Percentiles rank a stretch among this genome's conserved stretches.
Evolutionary conservation across 208 protist species (phyloP).

Genomic region (Trichomonas gallinae): DNA sequence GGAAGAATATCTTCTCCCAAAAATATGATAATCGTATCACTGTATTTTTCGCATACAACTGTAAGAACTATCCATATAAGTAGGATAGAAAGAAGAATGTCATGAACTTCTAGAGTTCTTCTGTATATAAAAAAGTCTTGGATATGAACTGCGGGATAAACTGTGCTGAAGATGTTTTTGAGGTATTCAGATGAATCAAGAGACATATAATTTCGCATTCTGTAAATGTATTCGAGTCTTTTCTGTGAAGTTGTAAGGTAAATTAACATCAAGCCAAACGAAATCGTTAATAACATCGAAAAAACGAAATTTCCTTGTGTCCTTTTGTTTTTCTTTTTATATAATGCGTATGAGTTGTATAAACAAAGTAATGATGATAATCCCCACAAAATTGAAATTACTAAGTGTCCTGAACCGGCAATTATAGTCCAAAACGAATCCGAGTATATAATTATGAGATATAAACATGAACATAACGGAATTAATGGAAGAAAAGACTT

Average conservation of each 20-base stretch:
- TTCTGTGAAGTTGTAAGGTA: not conserved
- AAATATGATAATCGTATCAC: not conserved
- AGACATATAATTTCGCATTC: not conserved
- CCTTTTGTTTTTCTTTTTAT: not conserved
- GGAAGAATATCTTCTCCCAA: not conserved
- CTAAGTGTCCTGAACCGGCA: not conserved
- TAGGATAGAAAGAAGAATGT: not conserved
- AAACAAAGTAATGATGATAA: not conserved
- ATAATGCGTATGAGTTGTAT: not conserved
- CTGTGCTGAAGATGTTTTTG: not conserved
- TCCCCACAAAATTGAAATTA: not conserved
- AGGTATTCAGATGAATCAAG: not conserved
- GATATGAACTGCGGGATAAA: not conserved
- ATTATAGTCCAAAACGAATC: not conserved
- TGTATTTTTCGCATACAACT: not conserved
- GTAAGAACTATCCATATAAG: not conserved
- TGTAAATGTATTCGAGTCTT: not conserved
- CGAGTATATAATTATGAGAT: not conserved
- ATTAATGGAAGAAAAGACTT: not conserved
- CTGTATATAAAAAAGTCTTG: not conserved
- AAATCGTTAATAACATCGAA: not conserved
- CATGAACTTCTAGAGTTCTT: not conserved
- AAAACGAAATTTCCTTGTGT: not conserved
- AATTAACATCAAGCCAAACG: not conserved
- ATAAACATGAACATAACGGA: not conserved